Conservation (phyloP, 768 basidiomycete species). For the Lepiota brunneoincarnata region DNA sequence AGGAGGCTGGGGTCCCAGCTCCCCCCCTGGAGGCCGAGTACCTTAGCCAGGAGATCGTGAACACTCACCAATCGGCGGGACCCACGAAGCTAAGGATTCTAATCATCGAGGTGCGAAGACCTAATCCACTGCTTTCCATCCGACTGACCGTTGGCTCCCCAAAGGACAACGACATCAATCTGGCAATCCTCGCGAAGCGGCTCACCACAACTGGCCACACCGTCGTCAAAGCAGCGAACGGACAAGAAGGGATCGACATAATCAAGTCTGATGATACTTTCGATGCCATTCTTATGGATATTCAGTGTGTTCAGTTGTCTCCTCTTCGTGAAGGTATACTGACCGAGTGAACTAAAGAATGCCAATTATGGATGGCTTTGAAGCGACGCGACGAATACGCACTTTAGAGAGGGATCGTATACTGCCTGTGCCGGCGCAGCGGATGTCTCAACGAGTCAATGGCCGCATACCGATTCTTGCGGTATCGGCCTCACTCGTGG, state of each 20-base stretch:
- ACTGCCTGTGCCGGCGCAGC: constrained; percentile 14
- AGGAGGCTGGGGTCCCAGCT: constrained; percentile 26
- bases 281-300: constrained; percentile 81
- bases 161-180: constrained; percentile 77
- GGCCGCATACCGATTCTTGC: constrained; percentile 78
- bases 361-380: constrained; percentile 77
- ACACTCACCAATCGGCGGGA: neutral
- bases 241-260: constrained; percentile 69
- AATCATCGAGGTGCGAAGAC: constrained; percentile 59
- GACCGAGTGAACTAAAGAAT: constrained; percentile 43
- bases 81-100: constrained; percentile 42
- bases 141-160: neutral
- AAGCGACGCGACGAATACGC: constrained; percentile 67
- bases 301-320: constrained; percentile 50
- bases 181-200: constrained; percentile 65
- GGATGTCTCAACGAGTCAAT: constrained; percentile 48
- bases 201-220: constrained; percentile 63
- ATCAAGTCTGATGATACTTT: constrained; percentile 56
- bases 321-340: neutral
- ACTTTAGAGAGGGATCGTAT: constrained; percentile 40
- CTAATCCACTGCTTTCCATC: neutral
- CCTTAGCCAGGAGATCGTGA: constrained; percentile 14
- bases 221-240: constrained; percentile 67
- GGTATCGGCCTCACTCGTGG: constrained; percentile 71
- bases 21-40: constrained; percentile 35